Conservation (phyloP, 768 basidiomycete genomes). For the Boletus sensibilis region DNA sequence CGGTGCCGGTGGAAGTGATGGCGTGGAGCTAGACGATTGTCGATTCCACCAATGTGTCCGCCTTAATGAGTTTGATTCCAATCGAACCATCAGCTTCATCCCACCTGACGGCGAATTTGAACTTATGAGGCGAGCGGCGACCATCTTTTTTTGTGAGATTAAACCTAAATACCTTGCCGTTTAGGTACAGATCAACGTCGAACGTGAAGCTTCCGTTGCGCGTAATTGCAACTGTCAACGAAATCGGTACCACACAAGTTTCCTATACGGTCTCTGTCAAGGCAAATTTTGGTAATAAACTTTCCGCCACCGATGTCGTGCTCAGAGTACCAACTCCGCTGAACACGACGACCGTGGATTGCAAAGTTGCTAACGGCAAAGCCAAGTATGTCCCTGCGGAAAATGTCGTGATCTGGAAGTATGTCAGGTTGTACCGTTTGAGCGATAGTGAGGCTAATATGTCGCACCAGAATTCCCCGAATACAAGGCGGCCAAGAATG, state of each 20-base stretch:
- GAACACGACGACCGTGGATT: slow-evolving; percentile 90
- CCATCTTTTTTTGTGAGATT: not conserved
- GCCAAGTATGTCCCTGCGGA: slow-evolving; percentile 97
- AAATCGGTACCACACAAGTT: slow-evolving; percentile 89
- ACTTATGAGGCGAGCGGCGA: slow-evolving; percentile 75
- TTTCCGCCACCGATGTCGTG: slow-evolving; percentile 90
- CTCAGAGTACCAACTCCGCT: slow-evolving; percentile 94
- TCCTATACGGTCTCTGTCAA: slow-evolving; percentile 87
- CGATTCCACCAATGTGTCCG: slow-evolving; percentile 99
- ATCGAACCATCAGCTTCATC: slow-evolving; percentile 92
- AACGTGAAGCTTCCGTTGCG: slow-evolving; percentile 94
- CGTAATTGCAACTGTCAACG: slow-evolving; percentile 87
- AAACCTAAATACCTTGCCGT: not conserved
- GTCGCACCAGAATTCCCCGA: slow-evolving; percentile 69
- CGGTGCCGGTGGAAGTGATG: slow-evolving; percentile 54
- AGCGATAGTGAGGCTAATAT: slow-evolving; percentile 1
- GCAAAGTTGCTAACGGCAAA: slow-evolving; percentile 89
- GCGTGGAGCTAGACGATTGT: slow-evolving; percentile 96
- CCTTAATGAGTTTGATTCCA: slow-evolving; percentile 90
- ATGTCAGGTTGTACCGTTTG: slow-evolving; percentile 35
- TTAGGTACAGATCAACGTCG: slow-evolving; percentile 90
- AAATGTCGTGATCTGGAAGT: slow-evolving; percentile 99
- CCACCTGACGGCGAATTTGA: slow-evolving; percentile 99
- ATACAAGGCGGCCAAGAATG: slow-evolving; percentile 92
- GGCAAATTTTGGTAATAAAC: slow-evolving; percentile 86